Base-by-base conservation (phyloP, 1,284 basidiomycete genomes). In the Apiotrichum laibachii region DNA sequence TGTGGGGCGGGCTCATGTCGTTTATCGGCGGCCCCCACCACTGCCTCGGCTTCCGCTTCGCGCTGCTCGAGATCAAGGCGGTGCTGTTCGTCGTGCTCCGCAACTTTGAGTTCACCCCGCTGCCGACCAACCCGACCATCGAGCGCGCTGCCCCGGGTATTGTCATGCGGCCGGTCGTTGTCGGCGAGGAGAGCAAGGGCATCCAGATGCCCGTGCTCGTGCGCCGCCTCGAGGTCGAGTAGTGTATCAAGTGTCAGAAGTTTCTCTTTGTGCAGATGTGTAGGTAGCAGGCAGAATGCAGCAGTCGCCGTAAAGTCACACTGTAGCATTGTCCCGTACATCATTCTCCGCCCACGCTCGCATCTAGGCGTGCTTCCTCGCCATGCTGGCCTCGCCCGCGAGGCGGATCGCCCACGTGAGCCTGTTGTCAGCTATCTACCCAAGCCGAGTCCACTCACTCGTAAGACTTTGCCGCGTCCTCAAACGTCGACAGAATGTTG, bases 401-500 rank as follows among this genome's bases (percentile, higher is more conserved):
- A 61, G 55, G 15, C 89, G 86, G 71, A 92, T 92, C 26, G 90
- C 72, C 73, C 73, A 75, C 12, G 73, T 73, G 37, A 75, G 70
- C 63, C 45, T 21, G 21, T 15, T 26, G 44, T 22, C 12, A 45
- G 62, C 63, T 16, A 21, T 33, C n/a, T n/a, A n/a, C n/a, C n/a
- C n/a, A n/a, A 21, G 8, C 7, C 64, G 71, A 16, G 5, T 16
- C 12, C 7, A 46, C 45, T 18, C 22, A 46, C 45, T 92, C 86
- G 68, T 94, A 95, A 12, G 90, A 87, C 80, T 85, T 87, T 70
- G 86, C 87, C 26, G 91, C 90, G 79, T 95, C 92, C 87, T 75
- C 76, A 66, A 75, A 81, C 6, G 68, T 71, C 4, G 68, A 72
- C n/a, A 80, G 69, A 50, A 80, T 74, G 64, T 73, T 68, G 37